These are phyloP conservation scores for Diversispora epigaea DNA, from an alignment of 192 early-diverging fungal genomes.

Conservation along the genomic window DNA sequence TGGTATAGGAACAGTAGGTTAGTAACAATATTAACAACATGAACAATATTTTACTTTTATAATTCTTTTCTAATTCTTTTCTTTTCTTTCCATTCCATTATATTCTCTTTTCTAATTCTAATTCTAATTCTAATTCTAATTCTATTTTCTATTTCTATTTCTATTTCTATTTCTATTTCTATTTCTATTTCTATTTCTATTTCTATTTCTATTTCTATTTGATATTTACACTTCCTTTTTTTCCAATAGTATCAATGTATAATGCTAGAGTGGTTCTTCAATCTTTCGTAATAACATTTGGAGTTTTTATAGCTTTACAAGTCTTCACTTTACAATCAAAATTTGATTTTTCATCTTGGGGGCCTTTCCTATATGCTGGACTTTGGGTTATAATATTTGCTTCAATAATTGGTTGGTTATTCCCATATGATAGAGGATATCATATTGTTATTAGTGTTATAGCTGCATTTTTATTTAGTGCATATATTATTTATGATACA, in stretches of 20 bases:
- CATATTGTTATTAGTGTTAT: constrained; percentile 11
- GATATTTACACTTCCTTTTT: too few relatives aligned
- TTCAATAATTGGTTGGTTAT: constrained; percentile 22
- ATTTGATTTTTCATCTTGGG: constrained; percentile 26
- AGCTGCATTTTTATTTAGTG: constrained; percentile 9
- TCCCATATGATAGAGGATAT: constrained; percentile 22
- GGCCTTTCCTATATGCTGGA: constrained; percentile 22
- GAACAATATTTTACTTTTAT: not conserved
- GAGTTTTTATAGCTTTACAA: constrained; percentile 10
- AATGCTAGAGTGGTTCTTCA: constrained; percentile 6
- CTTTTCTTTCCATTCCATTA: not conserved
- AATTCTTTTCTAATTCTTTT: not conserved
- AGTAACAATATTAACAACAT: not conserved
- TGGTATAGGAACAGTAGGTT: constrained; percentile 23
- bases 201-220: too few relatives aligned
- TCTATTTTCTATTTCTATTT: too few relatives aligned
- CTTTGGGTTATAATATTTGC: constrained; percentile 29
- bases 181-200: too few relatives aligned
- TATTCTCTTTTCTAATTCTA: not conserved
- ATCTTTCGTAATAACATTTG: constrained; percentile 28
- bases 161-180: too few relatives aligned
- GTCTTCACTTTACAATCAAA: constrained; percentile 24
- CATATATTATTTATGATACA: constrained; percentile 29
- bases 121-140: too few relatives aligned
- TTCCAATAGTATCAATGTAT: constrained; percentile 17